These are phyloP conservation scores for Clonostachys sp. DNA, from an alignment of 2,329 filamentous ascomycete genomes.

Conservation along the genomic window DNA sequence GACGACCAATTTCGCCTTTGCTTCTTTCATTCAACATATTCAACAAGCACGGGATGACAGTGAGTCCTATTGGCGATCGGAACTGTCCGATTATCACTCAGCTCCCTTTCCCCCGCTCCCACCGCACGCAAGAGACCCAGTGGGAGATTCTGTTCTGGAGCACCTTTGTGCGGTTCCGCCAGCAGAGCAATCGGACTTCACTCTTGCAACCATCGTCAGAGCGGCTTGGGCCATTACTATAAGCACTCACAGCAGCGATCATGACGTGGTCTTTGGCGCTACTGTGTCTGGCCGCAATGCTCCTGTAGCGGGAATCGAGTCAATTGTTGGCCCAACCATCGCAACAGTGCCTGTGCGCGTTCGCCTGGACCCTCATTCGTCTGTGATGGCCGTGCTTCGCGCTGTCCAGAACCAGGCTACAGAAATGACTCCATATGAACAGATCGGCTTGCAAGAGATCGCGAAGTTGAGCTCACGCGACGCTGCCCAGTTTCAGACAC, in stretches of 20 bases:
- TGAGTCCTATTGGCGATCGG: not conserved
- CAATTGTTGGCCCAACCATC: slow-evolving; percentile 16
- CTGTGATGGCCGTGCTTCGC: slow-evolving; percentile 34
- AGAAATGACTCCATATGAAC: slow-evolving; percentile 3
- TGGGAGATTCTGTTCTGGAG: no score
- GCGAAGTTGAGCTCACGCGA: no score
- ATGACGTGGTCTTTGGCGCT: slow-evolving; percentile 20
- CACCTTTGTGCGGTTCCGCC: no score
- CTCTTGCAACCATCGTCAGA: slow-evolving; percentile 9
- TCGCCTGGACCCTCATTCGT: slow-evolving; percentile 15
- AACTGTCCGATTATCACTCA: not conserved
- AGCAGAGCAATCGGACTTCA: not conserved
- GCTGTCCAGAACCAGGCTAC: slow-evolving; percentile 9
- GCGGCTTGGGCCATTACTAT: slow-evolving; percentile 15
- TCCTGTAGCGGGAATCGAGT: slow-evolving; percentile 11
- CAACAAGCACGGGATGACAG: no score
- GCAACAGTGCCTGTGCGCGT: slow-evolving; percentile 16
- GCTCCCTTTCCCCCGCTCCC: not conserved
- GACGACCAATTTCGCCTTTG: no score
- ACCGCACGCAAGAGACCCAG: no score
- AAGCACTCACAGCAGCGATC: slow-evolving; percentile 18
- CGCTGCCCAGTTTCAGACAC: no score
- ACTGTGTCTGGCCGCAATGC: slow-evolving; percentile 14
- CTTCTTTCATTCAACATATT: no score
- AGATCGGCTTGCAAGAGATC: slow-evolving; percentile 9